A percentile compares a stretch with the other conserved stretches of the same genome.
Conservation (phyloP, 352 stramenopile genomes). For the Elongisporangium senticosum region DNA sequence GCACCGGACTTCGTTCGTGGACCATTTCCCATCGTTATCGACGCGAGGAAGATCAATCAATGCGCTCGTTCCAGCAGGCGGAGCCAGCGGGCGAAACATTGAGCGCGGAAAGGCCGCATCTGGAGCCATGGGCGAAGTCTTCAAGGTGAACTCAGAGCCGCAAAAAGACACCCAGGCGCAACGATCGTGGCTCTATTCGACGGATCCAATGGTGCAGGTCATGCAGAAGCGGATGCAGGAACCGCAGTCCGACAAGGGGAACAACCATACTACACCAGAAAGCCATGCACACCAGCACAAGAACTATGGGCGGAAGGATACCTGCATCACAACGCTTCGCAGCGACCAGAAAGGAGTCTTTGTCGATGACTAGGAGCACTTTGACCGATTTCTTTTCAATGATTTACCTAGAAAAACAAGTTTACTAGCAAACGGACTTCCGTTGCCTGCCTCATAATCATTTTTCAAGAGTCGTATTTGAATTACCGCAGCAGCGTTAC, state of each 20-base stretch:
- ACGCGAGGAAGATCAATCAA: neutral
- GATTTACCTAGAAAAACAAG: neutral
- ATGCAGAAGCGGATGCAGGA: slow-evolving; percentile 29
- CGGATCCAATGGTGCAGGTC: slow-evolving; percentile 53
- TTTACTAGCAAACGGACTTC: neutral
- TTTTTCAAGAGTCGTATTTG: neutral
- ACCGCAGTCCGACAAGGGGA: neutral
- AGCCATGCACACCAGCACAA: neutral
- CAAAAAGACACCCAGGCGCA: slow-evolving; percentile 68
- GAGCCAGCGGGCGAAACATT: slow-evolving; percentile 26
- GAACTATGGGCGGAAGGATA: slow-evolving; percentile 37
- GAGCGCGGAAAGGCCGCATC: slow-evolving; percentile 64
- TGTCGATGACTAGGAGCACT: slow-evolving; percentile 35
- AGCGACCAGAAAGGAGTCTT: slow-evolving; percentile 57
- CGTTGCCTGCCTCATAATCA: neutral
- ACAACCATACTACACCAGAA: neutral
- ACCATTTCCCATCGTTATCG: slow-evolving; percentile 25
- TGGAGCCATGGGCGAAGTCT: slow-evolving; percentile 59
- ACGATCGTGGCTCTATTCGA: slow-evolving; percentile 73
- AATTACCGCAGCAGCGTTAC: neutral
- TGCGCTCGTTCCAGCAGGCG: slow-evolving; percentile 34
- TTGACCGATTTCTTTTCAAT: neutral
- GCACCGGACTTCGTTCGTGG: slow-evolving; percentile 48
- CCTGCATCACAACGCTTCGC: slow-evolving; percentile 51
- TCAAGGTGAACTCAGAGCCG: slow-evolving; percentile 44